These are phyloP conservation scores for Penicillium simplicissimum DNA, from an alignment of 495 filamentous ascomycete species.

Conservation along the genomic window DNA sequence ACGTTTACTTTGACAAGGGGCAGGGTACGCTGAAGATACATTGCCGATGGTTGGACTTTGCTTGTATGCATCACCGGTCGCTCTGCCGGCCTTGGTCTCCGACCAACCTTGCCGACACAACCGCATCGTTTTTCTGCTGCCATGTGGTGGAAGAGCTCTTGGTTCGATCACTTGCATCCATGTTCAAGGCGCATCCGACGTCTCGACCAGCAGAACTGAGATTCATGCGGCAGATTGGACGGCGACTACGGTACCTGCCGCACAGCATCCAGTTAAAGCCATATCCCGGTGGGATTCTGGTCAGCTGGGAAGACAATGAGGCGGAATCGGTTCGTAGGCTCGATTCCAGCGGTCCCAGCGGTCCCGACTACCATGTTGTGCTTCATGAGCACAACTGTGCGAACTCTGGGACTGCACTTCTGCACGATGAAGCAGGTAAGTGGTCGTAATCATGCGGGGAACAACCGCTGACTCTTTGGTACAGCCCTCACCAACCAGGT, in stretches of 20 bases:
- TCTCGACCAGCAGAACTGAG: neutral
- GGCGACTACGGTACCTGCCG: no score
- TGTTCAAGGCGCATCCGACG: neutral
- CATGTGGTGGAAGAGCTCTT: neutral
- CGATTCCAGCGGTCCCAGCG: no score
- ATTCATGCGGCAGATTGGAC: neutral
- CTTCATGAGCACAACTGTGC: neutral
- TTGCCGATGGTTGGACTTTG: no score
- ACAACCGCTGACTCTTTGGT: neutral
- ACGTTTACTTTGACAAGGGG: no score
- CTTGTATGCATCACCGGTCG: no score
- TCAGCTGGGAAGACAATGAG: no score
- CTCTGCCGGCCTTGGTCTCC: no score
- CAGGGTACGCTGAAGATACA: no score
- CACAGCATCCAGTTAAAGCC: no score
- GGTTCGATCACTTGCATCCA: neutral
- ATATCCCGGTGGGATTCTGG: no score
- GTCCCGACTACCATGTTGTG: neutral
- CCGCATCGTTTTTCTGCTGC: neutral
- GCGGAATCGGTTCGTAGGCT: no score
- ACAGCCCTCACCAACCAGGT: neutral
- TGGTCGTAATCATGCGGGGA: neutral
- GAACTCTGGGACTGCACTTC: neutral
- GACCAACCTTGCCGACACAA: no score
- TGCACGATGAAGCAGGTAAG: neutral